Conservation (phyloP, 169 alveolate species). For the Eimeria maxima region DNA sequence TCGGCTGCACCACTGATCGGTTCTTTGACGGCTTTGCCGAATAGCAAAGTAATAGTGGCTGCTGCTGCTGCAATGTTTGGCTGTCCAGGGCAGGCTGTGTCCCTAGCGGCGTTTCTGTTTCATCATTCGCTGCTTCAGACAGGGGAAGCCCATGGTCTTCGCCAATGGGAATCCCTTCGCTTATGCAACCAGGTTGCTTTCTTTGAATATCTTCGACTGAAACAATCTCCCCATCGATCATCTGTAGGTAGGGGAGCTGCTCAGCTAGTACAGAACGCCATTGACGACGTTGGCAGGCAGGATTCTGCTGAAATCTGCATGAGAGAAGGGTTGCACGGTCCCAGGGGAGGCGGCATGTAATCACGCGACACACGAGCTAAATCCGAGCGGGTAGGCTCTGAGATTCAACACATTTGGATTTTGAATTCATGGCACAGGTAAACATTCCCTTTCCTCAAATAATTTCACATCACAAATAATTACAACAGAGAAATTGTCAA, state of each 20-base stretch:
- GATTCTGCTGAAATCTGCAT: constrained; percentile 71
- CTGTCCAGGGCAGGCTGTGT: neutral
- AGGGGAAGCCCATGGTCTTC: neutral
- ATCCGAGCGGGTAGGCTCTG: neutral
- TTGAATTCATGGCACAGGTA: neutral
- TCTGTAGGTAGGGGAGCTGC: constrained; percentile 41
- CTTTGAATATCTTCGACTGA: constrained; percentile 25
- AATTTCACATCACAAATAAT: too few relatives aligned
- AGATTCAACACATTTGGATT: neutral
- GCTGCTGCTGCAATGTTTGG: constrained; percentile 57
- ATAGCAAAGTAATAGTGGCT: constrained; percentile 28
- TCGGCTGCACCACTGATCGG: constrained; percentile 23
- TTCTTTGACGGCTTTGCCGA: neutral
- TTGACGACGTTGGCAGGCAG: constrained; percentile 68
- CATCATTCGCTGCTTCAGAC: neutral
- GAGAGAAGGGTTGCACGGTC: neutral
- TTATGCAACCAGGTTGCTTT: neutral
- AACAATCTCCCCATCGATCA: constrained; percentile 26
- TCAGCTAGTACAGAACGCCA: constrained; percentile 66
- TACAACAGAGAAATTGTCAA: too few relatives aligned
- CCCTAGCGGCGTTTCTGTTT: neutral
- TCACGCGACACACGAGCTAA: neutral
- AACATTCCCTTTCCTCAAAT: too few relatives aligned
- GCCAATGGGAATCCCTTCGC: neutral
- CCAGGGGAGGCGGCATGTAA: neutral